Evolutionary conservation across 2,329 filamentous ascomycete genomes (phyloP), one percentile per base, ranked within the genome.

Genomic region (Fusarium torulosum): DNA sequence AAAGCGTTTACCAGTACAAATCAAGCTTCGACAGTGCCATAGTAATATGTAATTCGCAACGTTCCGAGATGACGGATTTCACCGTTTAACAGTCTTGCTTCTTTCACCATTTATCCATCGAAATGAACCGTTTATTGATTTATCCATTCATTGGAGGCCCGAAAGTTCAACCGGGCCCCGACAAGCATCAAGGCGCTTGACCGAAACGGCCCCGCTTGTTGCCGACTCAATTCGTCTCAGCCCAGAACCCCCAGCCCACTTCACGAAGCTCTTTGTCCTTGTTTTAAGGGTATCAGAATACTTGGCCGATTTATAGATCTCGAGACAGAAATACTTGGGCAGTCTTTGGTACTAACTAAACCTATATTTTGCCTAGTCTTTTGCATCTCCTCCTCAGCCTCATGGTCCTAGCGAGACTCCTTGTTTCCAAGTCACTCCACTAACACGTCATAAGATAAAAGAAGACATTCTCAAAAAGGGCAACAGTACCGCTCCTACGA

Each of bases 211-310:
- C 45, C 66, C 66, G 67, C 66, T 55, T 55, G 66, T 63, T 49
- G 57, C 66, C 66, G 62, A 59, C 66, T 61, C 27, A 50, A 53
- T 50, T 57, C 63, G 66, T 69, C 66, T 69, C 66, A 69, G 66
- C 56, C 57, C 53, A 33, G 6, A 33, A 13, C 29, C 29, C 29
- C 29, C 29, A 33, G 44, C 42, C 49, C 41, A 41, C 58, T 46
- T 45, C 46, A 45, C 40, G 54, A 45, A 17, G 50, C 31, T 65
- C 61, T 41, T 54, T 52, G 17, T 37, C 17, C 29, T 37, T 29
- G 27, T 29, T 17, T 5, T 11, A 27, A 29, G 35, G n/a, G 35
- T n/a, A 37, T 37, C 35, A 37, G 17, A 37, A 37, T 37, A 37
- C 35, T 19, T 37, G 35, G n/a, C n/a, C n/a, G n/a, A 17, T 37